These are phyloP conservation scores for Botrytis porri DNA, from an alignment of 2,329 filamentous ascomycete species.

Conservation along the genomic window DNA sequence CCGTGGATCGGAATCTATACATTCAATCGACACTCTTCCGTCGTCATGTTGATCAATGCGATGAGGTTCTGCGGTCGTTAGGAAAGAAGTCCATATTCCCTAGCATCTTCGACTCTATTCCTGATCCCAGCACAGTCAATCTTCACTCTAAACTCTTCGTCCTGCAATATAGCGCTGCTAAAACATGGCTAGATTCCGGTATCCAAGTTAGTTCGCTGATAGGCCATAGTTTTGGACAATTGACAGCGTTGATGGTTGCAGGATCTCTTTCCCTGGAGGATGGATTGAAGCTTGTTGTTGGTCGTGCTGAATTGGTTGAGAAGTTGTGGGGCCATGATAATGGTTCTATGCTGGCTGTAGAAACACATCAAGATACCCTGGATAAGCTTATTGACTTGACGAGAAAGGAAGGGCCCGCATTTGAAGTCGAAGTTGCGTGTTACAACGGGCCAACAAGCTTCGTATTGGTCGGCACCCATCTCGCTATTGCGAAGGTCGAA, in stretches of 20 bases:
- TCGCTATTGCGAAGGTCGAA: not conserved
- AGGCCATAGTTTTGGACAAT: not conserved
- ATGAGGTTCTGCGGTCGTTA: not conserved
- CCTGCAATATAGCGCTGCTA: constrained; percentile 27
- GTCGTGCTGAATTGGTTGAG: not conserved
- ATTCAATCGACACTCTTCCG: not conserved
- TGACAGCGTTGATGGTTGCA: not conserved
- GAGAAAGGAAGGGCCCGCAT: not conserved
- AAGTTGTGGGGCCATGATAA: not conserved
- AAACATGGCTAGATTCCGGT: constrained; percentile 26
- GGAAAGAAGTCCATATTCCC: not conserved
- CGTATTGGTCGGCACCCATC: not conserved
- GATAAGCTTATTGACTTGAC: not conserved
- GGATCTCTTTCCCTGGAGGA: not conserved
- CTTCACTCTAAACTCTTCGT: constrained; percentile 25
- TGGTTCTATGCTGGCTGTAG: not conserved
- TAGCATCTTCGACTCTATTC: not conserved
- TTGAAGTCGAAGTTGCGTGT: not conserved
- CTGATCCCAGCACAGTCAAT: not conserved
- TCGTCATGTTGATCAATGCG: not conserved
- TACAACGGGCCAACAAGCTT: not conserved
- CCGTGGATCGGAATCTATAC: not conserved
- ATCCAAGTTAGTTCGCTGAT: constrained; percentile 13
- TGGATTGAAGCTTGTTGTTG: not conserved
- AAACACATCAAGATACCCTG: not conserved